Percentiles rank a stretch among this genome's conserved stretches.
Evolutionary conservation across 345 rosid genomes (phyloP).

Genomic region (Brassica rapa): DNA sequence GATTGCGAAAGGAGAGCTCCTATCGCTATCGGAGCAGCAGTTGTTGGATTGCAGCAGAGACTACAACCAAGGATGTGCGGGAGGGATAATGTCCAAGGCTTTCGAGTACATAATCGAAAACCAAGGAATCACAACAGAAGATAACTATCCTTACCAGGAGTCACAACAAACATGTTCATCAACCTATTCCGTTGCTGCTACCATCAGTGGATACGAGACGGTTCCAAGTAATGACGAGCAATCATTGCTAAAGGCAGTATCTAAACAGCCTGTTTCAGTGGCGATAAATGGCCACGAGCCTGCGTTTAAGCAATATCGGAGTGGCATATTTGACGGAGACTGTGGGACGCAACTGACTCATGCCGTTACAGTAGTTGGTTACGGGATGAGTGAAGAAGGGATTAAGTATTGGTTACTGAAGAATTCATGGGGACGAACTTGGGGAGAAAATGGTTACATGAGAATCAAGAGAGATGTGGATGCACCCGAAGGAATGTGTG

Average conservation of each 20-base stretch:
- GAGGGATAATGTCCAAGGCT: not conserved
- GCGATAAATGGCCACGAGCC: slow-evolving; percentile 35
- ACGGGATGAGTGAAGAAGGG: slow-evolving; percentile 42
- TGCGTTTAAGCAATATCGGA: slow-evolving; percentile 35
- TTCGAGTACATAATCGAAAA: not conserved
- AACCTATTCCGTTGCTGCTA: slow-evolving; percentile 15
- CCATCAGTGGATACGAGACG: slow-evolving; percentile 29
- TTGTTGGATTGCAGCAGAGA: slow-evolving; percentile 3
- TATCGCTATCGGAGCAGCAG: not conserved
- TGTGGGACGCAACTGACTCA: slow-evolving; percentile 49
- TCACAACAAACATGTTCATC: slow-evolving; percentile 33
- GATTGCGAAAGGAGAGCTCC: not conserved
- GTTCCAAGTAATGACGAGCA: slow-evolving; percentile 24
- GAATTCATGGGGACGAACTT: slow-evolving; percentile 57
- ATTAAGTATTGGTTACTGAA: slow-evolving; percentile 49
- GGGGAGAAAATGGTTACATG: slow-evolving; percentile 62
- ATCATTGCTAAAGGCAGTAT: slow-evolving; percentile 29
- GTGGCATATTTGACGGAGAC: slow-evolving; percentile 44
- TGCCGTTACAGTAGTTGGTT: slow-evolving; percentile 51
- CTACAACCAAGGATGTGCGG: not conserved
- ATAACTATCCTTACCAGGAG: not conserved
- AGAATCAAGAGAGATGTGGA: slow-evolving; percentile 45
- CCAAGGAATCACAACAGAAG: not conserved
- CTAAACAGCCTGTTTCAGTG: not conserved
- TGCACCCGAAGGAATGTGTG: slow-evolving; percentile 44